Conservation (phyloP, 306 rosid genomes). For the Quillaja saponaria region DNA sequence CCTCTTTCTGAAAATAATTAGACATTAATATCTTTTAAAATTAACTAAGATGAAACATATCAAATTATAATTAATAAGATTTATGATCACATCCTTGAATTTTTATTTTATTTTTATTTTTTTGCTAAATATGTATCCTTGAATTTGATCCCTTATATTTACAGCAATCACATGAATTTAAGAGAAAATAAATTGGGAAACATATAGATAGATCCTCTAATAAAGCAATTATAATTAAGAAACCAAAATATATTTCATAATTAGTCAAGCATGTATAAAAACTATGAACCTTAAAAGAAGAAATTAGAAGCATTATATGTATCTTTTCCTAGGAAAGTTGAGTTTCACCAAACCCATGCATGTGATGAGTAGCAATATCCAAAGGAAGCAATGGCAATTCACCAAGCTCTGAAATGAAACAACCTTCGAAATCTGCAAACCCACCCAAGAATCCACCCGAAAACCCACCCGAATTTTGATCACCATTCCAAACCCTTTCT, state of each 20-base stretch:
- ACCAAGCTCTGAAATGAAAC: constrained; percentile 54
- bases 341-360: constrained; percentile 59
- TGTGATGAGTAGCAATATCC: constrained; percentile 35
- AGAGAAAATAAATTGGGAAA: constrained; percentile 6
- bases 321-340: constrained; percentile 38
- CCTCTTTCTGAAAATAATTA: no score
- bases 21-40: no score
- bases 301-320: not conserved
- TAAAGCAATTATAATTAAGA: constrained; percentile 5
- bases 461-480: constrained; percentile 34
- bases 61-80: no score
- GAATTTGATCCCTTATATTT: no score
- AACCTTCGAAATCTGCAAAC: constrained; percentile 76
- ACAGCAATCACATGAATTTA: not conserved
- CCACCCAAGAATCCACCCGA: constrained; percentile 55
- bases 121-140: no score
- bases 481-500: constrained; percentile 50
- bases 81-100: no score
- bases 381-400: constrained; percentile 58
- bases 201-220: constrained; percentile 2
- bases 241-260: constrained; percentile 23
- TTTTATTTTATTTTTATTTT: no score
- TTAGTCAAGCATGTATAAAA: not conserved
- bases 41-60: no score
- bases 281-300: not conserved